A percentile compares a stretch with the other conserved stretches of the same genome.
These are phyloP conservation scores for Neopestalotiopsis sp. DNA, from an alignment of 2,329 filamentous ascomycete genomes.

Conservation along the genomic window DNA sequence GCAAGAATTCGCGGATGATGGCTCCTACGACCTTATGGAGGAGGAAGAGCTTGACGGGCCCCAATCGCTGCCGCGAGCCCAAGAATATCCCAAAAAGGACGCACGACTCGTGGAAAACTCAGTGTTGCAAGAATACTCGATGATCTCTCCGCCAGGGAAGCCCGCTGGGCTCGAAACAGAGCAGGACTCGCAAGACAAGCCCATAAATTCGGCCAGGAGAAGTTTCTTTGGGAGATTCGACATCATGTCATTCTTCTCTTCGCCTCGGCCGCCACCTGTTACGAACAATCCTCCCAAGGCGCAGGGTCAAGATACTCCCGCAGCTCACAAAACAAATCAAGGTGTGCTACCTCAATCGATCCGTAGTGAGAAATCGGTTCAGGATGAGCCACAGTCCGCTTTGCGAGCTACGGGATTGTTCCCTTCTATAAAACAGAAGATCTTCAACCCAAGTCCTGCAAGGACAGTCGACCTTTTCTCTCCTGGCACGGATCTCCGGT, in stretches of 20 bases:
- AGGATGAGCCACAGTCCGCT: slow-evolving; percentile 34
- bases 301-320: slow-evolving; percentile 14
- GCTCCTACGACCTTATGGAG: slow-evolving; percentile 16
- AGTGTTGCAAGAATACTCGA: slow-evolving; percentile 49
- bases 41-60: slow-evolving; percentile 10
- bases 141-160: slow-evolving; percentile 42
- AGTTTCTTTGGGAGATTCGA: slow-evolving; percentile 46
- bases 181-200: slow-evolving; percentile 26
- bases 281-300: slow-evolving; percentile 24
- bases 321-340: slow-evolving; percentile 1
- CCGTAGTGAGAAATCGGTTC: slow-evolving; percentile 27
- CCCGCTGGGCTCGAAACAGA: slow-evolving; percentile 13
- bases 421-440: slow-evolving; percentile 40
- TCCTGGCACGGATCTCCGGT: slow-evolving; percentile 32
- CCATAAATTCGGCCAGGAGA: slow-evolving; percentile 27
- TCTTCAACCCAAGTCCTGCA: slow-evolving; percentile 38
- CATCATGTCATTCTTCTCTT: slow-evolving; percentile 63
- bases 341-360: slow-evolving; percentile 21
- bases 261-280: slow-evolving; percentile 50
- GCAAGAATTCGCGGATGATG: neutral
- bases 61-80: neutral
- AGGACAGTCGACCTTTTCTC: slow-evolving; percentile 43
- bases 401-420: slow-evolving; percentile 38
- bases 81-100: neutral
- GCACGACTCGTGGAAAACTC: slow-evolving; percentile 18